These are phyloP conservation scores for Conringia planisiliqua DNA, from an alignment of 345 rosid species.

Conservation along the genomic window DNA sequence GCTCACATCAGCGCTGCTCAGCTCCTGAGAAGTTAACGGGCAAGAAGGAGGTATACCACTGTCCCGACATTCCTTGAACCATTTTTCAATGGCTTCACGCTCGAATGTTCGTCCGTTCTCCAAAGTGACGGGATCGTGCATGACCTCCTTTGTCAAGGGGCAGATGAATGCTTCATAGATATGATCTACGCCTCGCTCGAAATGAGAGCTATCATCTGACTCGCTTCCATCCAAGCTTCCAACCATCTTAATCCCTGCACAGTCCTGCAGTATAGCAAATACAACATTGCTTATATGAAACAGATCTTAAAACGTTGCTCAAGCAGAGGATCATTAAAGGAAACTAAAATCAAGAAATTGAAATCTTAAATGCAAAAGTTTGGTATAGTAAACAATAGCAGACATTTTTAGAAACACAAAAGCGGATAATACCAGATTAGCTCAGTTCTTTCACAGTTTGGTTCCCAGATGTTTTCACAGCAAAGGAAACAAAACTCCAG, in stretches of 20 bases:
- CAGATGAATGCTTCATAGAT: conserved; percentile 90
- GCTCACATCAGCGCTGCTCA: conserved; percentile 59
- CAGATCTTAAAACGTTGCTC: not conserved
- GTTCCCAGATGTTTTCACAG: not conserved
- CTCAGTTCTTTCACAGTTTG: not conserved
- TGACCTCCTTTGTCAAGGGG: conserved; percentile 82
- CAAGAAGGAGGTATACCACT: conserved; percentile 58
- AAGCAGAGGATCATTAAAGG: not conserved
- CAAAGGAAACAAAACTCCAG: not conserved
- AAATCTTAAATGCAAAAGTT: not conserved
- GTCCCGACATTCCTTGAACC: conserved; percentile 82
- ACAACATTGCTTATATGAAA: not conserved
- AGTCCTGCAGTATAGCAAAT: conserved; percentile 9
- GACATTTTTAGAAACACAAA: not conserved
- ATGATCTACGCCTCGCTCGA: conserved; percentile 74
- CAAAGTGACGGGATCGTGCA: conserved; percentile 78
- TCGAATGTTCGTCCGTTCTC: conserved; percentile 94
- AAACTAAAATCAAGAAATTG: not conserved
- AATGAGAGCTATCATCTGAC: conserved; percentile 75
- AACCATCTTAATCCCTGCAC: conserved; percentile 42
- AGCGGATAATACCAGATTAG: conserved; percentile 3
- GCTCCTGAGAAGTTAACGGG: conserved; percentile 71
- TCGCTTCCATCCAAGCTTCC: conserved; percentile 78
- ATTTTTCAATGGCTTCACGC: conserved; percentile 80
- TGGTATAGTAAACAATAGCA: not conserved